Base-by-base conservation (phyloP, 371 early-diverging fungal species). In the Homolaphlyctis polyrhiza region DNA sequence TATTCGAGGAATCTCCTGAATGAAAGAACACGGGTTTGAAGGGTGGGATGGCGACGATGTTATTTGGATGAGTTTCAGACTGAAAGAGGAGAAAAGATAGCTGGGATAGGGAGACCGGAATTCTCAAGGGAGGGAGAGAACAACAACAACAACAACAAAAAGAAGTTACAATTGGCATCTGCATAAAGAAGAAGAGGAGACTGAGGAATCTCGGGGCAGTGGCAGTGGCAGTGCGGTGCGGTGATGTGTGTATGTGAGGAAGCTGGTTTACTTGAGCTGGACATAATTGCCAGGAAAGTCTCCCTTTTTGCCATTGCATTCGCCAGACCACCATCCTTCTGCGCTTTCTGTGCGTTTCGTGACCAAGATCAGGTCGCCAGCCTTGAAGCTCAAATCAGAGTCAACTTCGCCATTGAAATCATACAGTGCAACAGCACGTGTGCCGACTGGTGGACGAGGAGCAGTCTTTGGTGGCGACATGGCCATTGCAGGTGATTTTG, bases 321-420 rank as follows among this genome's bases (percentile, higher is more conserved):
- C 21, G 30, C 81, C 81, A 2, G 59, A 57, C 80, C 82, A 82
- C 81, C 82, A 82, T 48, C 76, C 80, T 48, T 76, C 69, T 29
- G 48, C 36, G 35, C 43, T 64, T 23, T 51, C 62, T 32, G 69
- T 64, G 74, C 64, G 61, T 66, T 73, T 59, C 54, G 63, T 48
- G 32, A 77, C 69, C 14, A 63, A 47, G 52, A 78, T 79, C 59
- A 72, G 66, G 67, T 71, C 82, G 52, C 72, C 81, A 60, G 66
- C 75, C 66, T 70, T 65, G 73, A 81, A 74, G 47, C 32, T 68
- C 65, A 81, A 65, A 65, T 81, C 82, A 8, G 67, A 68, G 14
- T 61, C 67, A 18, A 71, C 59, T 66, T 78, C 73, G 14, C 76
- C 79, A 0, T 58, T 68, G 50, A 77, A 81, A 57, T 81, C 82